Percentiles rank a stretch among this genome's conserved stretches.
These are phyloP conservation scores for Turnera subulata DNA, from an alignment of 345 rosid species.

Conservation along the genomic window DNA sequence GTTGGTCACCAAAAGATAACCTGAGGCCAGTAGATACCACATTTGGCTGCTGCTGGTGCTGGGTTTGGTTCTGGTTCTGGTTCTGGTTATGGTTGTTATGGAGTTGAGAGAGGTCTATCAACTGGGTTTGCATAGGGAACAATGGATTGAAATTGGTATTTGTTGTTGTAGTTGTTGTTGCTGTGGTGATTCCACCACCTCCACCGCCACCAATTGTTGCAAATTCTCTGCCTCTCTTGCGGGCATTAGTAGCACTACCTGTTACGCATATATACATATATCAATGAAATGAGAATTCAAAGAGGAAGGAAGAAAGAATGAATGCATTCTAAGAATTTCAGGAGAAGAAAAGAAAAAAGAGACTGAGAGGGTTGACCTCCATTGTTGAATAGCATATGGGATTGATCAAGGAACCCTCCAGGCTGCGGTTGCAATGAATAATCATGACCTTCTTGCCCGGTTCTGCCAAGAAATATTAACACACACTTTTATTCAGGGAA, in stretches of 20 bases:
- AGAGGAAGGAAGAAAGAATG: too few relatives aligned
- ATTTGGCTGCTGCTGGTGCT: conserved; percentile 37
- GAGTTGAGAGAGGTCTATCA: conserved; percentile 53
- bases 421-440: conserved; percentile 50
- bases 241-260: conserved; percentile 25
- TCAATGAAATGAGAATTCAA: too few relatives aligned
- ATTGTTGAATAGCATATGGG: conserved; percentile 43
- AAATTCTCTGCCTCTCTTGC: conserved; percentile 59
- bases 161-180: conserved; percentile 9
- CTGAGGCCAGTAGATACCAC: conserved; percentile 77
- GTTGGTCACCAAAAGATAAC: conserved; percentile 54
- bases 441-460: conserved; percentile 63
- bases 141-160: conserved; percentile 22
- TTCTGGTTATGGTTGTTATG: conserved; percentile 12
- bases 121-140: conserved; percentile 42
- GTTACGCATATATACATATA: too few relatives aligned
- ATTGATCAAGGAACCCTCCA: conserved; percentile 50
- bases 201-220: conserved; percentile 8
- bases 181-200: background rate
- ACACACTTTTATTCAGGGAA: background rate
- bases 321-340: too few relatives aligned
- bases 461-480: conserved; percentile 39
- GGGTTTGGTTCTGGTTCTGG: conserved; percentile 13
- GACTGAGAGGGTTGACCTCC: conserved; percentile 13
- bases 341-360: background rate